Evolutionary conservation across 495 filamentous ascomycete genomes (phyloP).

Genomic region (Penicillium macrosclerotiorum): DNA sequence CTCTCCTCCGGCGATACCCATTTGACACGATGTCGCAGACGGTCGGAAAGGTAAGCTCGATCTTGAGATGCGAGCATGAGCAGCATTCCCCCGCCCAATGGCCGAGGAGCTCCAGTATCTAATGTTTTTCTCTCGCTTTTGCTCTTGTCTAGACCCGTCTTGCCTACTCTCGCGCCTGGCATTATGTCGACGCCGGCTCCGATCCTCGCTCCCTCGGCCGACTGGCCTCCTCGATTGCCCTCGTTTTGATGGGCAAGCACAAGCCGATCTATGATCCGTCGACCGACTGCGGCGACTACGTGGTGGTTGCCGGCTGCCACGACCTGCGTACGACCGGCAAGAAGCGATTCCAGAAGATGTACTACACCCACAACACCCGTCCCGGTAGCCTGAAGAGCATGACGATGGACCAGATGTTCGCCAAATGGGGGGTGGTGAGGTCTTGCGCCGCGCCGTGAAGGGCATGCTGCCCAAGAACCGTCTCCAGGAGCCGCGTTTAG

Average conservation of each 20-base stretch:
- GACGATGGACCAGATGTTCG: slow-evolving; percentile 93
- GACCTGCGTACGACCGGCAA: slow-evolving; percentile 85
- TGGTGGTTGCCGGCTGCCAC: slow-evolving; percentile 86
- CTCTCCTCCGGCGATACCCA: neutral
- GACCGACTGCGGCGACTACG: slow-evolving; percentile 98
- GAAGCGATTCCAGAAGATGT: slow-evolving; percentile 90
- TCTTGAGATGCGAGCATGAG: neutral
- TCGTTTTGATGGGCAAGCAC: slow-evolving; percentile 96
- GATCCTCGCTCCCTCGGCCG: slow-evolving; percentile 66
- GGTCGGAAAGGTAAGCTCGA: slow-evolving; percentile 41
- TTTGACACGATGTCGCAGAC: slow-evolving; percentile 44
- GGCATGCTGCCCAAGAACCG: slow-evolving; percentile 99
- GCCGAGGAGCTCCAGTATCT: slow-evolving; percentile 1
- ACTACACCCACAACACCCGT: slow-evolving; percentile 88
- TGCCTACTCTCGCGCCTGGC: slow-evolving; percentile 94
- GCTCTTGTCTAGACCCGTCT: slow-evolving; percentile 79
- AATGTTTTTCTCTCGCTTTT: too few species aligned
- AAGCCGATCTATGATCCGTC: slow-evolving; percentile 96
- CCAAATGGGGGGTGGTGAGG: slow-evolving; percentile 94
- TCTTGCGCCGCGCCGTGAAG: slow-evolving; percentile 84
- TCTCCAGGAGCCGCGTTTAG: slow-evolving; percentile 78
- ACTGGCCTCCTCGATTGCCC: slow-evolving; percentile 85
- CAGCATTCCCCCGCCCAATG: neutral
- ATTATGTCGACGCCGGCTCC: slow-evolving; percentile 73
- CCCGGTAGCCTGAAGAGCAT: slow-evolving; percentile 84